A percentile compares a stretch with the other conserved stretches of the same genome.
phyloP scores from a whole-genome alignment of 1,284 basidiomycete genomes.

The Erythrobasidium hasegawianum region DNA sequence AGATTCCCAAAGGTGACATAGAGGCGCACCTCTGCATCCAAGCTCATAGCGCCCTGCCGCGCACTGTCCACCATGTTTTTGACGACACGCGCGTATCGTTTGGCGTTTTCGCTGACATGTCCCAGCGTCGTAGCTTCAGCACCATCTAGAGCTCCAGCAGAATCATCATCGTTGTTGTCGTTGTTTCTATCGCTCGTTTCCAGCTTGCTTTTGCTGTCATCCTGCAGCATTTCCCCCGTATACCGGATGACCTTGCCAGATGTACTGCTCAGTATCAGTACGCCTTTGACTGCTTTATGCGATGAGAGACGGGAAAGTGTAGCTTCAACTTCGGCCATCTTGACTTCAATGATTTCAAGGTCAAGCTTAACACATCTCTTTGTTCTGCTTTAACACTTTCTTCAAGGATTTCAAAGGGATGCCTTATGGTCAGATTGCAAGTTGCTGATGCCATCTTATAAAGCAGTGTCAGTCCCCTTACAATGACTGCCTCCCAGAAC shows the following conservation, averaged over 20 bases:
- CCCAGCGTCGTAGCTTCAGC: background rate
- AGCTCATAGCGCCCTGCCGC: constrained; percentile 65
- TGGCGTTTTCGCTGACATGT: constrained; percentile 59
- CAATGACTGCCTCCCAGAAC: constrained; percentile 46
- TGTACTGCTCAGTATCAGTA: constrained; percentile 62
- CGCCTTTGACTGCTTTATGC: constrained; percentile 79
- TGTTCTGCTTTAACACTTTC: background rate
- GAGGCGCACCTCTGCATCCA: constrained; percentile 59
- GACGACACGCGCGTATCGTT: constrained; percentile 72
- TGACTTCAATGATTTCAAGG: too few relatives aligned
- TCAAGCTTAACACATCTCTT: background rate
- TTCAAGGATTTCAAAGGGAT: constrained; percentile 25
- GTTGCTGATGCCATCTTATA: background rate
- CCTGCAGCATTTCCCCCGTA: constrained; percentile 80
- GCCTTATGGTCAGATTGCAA: constrained; percentile 45
- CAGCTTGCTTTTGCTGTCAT: constrained; percentile 44
- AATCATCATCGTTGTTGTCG: background rate
- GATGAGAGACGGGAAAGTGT: constrained; percentile 70
- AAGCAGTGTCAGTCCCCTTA: background rate
- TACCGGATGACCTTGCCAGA: constrained; percentile 66
- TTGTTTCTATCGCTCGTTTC: background rate
- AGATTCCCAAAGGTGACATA: constrained; percentile 40
- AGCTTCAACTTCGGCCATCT: constrained; percentile 60
- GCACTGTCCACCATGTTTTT: constrained; percentile 72
- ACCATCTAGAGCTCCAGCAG: constrained; percentile 33